Percentiles rank a stretch among this genome's conserved stretches.
These are phyloP conservation scores for Geopyxis carbonaria DNA, from an alignment of 495 filamentous ascomycete genomes.

Conservation along the genomic window DNA sequence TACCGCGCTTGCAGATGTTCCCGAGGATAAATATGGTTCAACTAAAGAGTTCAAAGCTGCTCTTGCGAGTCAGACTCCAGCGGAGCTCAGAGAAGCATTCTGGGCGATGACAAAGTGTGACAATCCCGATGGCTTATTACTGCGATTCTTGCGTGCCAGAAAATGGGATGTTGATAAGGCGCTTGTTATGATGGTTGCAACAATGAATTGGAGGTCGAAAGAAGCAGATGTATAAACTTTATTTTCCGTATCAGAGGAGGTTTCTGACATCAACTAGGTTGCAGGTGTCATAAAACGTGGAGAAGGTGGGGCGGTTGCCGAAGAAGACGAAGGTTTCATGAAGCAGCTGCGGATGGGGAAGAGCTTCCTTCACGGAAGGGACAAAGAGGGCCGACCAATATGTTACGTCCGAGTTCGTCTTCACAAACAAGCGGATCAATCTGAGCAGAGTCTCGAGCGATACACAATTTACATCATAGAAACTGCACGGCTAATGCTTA, in stretches of 20 bases:
- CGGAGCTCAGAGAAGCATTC: slow-evolving; percentile 62
- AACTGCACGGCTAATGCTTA: slow-evolving; percentile 67
- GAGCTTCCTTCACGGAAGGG: slow-evolving; percentile 76
- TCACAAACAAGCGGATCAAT: slow-evolving; percentile 69
- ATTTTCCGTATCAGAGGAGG: neutral
- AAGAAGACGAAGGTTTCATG: slow-evolving; percentile 63
- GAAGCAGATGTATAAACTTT: slow-evolving; percentile 58
- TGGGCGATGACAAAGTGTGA: slow-evolving; percentile 97
- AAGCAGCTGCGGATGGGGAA: slow-evolving; percentile 80
- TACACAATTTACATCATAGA: slow-evolving; percentile 94
- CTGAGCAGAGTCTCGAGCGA: slow-evolving; percentile 57
- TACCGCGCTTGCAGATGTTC: slow-evolving; percentile 31
- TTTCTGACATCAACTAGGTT: slow-evolving; percentile 9
- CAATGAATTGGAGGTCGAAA: slow-evolving; percentile 72
- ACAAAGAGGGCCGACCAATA: slow-evolving; percentile 72
- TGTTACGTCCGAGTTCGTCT: slow-evolving; percentile 70
- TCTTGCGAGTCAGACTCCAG: slow-evolving; percentile 54
- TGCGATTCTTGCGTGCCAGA: slow-evolving; percentile 78
- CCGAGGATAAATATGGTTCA: slow-evolving; percentile 85
- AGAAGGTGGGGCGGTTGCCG: slow-evolving; percentile 47
- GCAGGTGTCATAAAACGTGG: slow-evolving; percentile 69
- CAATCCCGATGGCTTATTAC: slow-evolving; percentile 69
- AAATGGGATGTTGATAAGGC: slow-evolving; percentile 95
- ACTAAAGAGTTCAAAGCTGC: slow-evolving; percentile 71
- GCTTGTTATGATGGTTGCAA: slow-evolving; percentile 82